Evolutionary conservation across 192 early-diverging fungal species (phyloP), one percentile per base, ranked within the genome.

Genomic region (Backusella luteola): DNA sequence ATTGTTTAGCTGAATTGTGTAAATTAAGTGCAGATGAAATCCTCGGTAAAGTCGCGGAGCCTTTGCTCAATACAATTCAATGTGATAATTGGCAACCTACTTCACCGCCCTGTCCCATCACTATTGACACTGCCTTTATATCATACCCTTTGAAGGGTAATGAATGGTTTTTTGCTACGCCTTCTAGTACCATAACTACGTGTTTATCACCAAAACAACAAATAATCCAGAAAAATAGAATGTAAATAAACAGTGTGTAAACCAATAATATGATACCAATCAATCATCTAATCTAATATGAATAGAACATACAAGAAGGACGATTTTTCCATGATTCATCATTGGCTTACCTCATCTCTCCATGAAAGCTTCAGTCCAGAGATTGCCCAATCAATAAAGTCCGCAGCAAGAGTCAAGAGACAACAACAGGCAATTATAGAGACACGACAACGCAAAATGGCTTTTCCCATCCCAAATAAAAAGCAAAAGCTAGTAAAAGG

Each of bases 351-450:
- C 2, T 71, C 42, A 4, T 44, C 35, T 12, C 23, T 42, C 2
- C 23, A 38, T 76, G 75, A 42, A 42, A 69, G 34, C 4, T 75
- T 35, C 29, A 41, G 32, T 36, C 35, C 76, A 41, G 38, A 23
- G 2, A 76, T 76, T 6, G 36, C 41, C 2, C 67, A 70, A 34
- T n/a, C 68, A 26, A 70, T 70, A 35, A 69, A 29, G 35, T n/a
- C 67, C 14, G 67, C 75, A 21, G n/a, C 26, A 17, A 69, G 32
- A 21, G 23, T 76, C 17, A 70, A 74, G 36, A 67, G 44, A 66
- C 78, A 79, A 39, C 78, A 79, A 71, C 73, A 75, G 35, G 78
- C 78, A 1, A 79, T 79, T 69, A 79, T 79, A 44, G 78, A 74
- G 69, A 66, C 73, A 34, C 73, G 78, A n/a, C 72, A 73, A 75